Conservation (phyloP, 352 stramenopile genomes). For the Phytopythium vexans region DNA sequence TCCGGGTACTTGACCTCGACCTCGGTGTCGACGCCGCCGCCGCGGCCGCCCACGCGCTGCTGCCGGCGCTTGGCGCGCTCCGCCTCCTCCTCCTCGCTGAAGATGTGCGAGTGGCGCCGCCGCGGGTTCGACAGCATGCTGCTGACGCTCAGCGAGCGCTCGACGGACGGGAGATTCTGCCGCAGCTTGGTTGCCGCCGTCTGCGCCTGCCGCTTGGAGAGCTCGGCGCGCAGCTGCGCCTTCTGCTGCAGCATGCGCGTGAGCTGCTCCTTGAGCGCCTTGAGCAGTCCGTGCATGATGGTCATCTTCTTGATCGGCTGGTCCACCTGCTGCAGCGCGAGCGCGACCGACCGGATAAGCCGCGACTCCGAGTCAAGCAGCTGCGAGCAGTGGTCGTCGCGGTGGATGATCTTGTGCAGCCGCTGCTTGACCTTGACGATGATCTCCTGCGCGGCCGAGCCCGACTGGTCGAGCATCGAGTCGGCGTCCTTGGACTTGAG, state of each 20-base stretch:
- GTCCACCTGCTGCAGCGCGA: conserved; percentile 73
- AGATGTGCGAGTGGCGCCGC: conserved; percentile 60
- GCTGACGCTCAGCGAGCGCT: conserved; percentile 68
- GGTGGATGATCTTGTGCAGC: conserved; percentile 85
- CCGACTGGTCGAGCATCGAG: conserved; percentile 98
- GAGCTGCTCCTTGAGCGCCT: conserved; percentile 92
- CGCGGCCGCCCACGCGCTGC: conserved; percentile 18
- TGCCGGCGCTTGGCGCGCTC: conserved; percentile 15
- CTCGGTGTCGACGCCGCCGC: conserved; percentile 22
- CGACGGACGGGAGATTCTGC: conserved; percentile 26
- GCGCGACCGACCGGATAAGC: conserved; percentile 77
- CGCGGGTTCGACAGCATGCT: conserved; percentile 32
- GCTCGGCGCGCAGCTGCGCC: conserved; percentile 51
- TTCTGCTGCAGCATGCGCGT: conserved; percentile 81
- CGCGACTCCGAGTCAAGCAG: conserved; percentile 76
- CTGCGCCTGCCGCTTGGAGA: conserved; percentile 46
- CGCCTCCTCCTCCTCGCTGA: conserved; percentile 34
- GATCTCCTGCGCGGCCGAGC: conserved; percentile 92
- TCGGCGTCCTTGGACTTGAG: conserved; percentile 88
- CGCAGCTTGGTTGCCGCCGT: conserved; percentile 22
- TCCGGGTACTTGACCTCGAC: conserved; percentile 74
- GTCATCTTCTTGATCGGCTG: conserved; percentile 95
- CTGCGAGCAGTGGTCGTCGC: conserved; percentile 72
- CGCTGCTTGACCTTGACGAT: conserved; percentile 89
- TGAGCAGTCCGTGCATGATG: conserved; percentile 89